These are phyloP conservation scores for Scutellaria galericulata DNA, from an alignment of 257 asterid genomes.

Conservation along the genomic window DNA sequence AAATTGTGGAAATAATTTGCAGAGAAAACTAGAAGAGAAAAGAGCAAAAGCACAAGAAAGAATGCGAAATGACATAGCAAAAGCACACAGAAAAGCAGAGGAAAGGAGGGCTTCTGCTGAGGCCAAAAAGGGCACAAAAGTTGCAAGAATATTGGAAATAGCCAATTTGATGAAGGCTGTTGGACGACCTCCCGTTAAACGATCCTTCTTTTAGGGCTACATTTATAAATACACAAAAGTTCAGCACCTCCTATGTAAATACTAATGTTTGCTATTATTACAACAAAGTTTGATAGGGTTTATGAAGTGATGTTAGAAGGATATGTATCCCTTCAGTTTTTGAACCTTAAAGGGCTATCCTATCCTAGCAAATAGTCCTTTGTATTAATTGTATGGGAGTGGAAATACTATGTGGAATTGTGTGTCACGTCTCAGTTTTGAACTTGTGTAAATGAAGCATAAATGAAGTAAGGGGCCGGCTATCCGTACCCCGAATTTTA, in stretches of 20 bases:
- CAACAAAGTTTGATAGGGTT: slow-evolving; percentile 3
- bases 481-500: no score
- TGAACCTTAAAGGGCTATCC: slow-evolving; percentile 31
- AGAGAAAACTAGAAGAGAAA: slow-evolving; percentile 95
- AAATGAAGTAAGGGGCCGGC: background rate
- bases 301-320: background rate
- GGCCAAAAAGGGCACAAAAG: slow-evolving; percentile 91
- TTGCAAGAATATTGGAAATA: slow-evolving; percentile 76
- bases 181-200: slow-evolving; percentile 83
- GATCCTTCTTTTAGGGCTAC: slow-evolving; percentile 64
- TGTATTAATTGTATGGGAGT: slow-evolving; percentile 18
- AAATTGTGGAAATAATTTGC: slow-evolving; percentile 4
- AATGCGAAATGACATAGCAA: slow-evolving; percentile 91
- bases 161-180: slow-evolving; percentile 88
- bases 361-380: background rate
- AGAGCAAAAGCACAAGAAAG: slow-evolving; percentile 84
- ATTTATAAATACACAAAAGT: background rate
- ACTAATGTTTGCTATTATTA: slow-evolving; percentile 31
- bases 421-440: slow-evolving; percentile 11
- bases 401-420: background rate
- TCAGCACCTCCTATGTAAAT: background rate
- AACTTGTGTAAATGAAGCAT: background rate
- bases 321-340: slow-evolving; percentile 28
- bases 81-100: slow-evolving; percentile 90
- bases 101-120: slow-evolving; percentile 92